Conservation (phyloP, 495 filamentous ascomycete genomes). For the Neurospora terricola region DNA sequence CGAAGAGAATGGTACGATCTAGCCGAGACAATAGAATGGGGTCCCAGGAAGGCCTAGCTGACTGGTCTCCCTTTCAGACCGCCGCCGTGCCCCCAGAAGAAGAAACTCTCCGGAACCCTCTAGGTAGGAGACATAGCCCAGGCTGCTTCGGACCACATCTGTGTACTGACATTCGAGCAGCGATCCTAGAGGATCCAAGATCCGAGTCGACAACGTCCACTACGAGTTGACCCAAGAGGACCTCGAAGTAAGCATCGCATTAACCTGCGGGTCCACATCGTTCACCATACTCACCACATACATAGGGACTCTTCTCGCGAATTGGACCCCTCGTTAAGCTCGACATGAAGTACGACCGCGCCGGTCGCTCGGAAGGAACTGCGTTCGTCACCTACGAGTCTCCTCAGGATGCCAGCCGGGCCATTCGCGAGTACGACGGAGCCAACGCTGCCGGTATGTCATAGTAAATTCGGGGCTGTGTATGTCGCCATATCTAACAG, state of each 20-base stretch:
- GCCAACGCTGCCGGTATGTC: constrained; percentile 73
- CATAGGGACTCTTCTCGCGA: constrained; percentile 66
- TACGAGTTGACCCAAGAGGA: constrained; percentile 87
- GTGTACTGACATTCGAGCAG: constrained; percentile 18
- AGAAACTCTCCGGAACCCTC: constrained; percentile 39
- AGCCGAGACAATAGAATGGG: constrained; percentile 9
- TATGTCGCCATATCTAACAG: constrained; percentile 6
- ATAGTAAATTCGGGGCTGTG: neutral
- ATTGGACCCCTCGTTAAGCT: constrained; percentile 66
- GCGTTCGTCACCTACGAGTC: constrained; percentile 75
- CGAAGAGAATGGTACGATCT: constrained; percentile 47
- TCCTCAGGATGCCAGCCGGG: constrained; percentile 56
- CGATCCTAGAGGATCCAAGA: constrained; percentile 51
- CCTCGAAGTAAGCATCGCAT: constrained; percentile 51
- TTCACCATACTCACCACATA: constrained; percentile 4
- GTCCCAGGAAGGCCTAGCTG: constrained; percentile 14
- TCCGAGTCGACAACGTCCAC: constrained; percentile 86
- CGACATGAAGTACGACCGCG: constrained; percentile 75
- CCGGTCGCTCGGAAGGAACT: constrained; percentile 78
- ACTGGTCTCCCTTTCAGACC: constrained; percentile 18
- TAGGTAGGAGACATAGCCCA: constrained; percentile 30
- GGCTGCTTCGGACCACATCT: neutral
- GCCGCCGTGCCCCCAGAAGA: constrained; percentile 25
- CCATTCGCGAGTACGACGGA: constrained; percentile 74
- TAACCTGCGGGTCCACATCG: neutral